A percentile compares a stretch with the other conserved stretches of the same genome.
Conservation (phyloP, 2,329 filamentous ascomycete genomes). For the Alternaria solani region DNA sequence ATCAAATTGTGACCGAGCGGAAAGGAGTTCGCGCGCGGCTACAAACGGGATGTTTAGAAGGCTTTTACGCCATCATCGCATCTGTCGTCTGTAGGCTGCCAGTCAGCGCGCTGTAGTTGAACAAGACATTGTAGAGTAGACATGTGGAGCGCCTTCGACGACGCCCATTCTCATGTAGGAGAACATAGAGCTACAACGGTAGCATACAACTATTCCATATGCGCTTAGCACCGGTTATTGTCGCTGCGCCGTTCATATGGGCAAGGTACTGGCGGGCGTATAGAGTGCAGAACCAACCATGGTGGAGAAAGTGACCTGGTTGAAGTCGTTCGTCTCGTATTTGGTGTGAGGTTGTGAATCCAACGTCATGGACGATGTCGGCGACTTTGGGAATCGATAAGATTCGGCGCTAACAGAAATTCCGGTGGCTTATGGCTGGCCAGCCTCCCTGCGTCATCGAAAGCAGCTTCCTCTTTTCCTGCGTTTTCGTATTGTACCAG, state of each 20-base stretch:
- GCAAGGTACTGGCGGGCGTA: background rate
- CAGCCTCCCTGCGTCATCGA: constrained; percentile 6
- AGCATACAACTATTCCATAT: background rate
- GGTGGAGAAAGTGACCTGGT: background rate
- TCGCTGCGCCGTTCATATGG: background rate
- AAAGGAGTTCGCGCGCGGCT: background rate
- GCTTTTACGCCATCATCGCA: background rate
- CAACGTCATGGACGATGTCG: background rate
- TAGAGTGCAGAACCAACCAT: background rate
- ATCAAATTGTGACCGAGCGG: background rate
- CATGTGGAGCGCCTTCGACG: background rate
- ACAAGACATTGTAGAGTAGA: background rate
- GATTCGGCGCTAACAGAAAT: constrained; percentile 2
- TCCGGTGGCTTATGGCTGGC: constrained; percentile 1
- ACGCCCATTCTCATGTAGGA: background rate
- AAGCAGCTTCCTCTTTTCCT: background rate
- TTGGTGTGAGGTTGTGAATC: background rate
- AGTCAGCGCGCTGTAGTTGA: background rate
- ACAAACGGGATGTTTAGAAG: background rate
- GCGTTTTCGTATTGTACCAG: background rate
- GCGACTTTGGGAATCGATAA: constrained; percentile 5
- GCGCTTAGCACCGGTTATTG: background rate
- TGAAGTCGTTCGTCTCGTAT: background rate
- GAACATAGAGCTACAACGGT: background rate
- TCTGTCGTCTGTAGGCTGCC: background rate